These are phyloP conservation scores for Ogataea siamensis DNA, from an alignment of 805 yeast species.

Conservation along the genomic window DNA sequence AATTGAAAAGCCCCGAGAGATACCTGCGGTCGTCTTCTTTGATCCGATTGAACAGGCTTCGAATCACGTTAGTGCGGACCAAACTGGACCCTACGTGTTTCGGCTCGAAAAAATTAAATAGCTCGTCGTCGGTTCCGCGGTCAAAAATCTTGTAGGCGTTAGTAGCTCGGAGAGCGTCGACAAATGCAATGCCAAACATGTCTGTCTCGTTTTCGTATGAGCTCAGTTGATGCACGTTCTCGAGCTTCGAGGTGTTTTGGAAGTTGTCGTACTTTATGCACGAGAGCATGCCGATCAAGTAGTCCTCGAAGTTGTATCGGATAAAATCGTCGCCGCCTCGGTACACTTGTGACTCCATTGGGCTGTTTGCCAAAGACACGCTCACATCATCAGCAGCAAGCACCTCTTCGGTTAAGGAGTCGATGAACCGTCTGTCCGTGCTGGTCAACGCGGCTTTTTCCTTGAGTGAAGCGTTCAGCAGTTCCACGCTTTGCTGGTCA, in stretches of 20 bases:
- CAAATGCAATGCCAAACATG: constrained; percentile 37
- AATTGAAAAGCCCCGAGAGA: constrained; percentile 7
- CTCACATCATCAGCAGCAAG: constrained; percentile 20
- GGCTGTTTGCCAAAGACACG: constrained; percentile 38
- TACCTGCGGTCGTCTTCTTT: constrained; percentile 8
- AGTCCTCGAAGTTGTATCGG: constrained; percentile 86
- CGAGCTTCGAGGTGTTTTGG: constrained; percentile 35
- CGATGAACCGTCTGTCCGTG: constrained; percentile 76
- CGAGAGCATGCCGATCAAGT: constrained; percentile 71
- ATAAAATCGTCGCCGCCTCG: constrained; percentile 85
- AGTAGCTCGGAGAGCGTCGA: constrained; percentile 52
- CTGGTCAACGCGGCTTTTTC: constrained; percentile 46
- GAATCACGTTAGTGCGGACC: constrained; percentile 9
- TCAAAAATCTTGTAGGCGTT: constrained; percentile 55
- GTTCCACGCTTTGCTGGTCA: constrained; percentile 44
- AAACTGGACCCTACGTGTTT: constrained; percentile 26
- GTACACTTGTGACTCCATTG: constrained; percentile 41
- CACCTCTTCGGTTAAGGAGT: constrained; percentile 52
- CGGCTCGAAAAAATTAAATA: constrained; percentile 46
- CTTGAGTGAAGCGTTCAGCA: constrained; percentile 43
- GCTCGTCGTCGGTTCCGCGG: constrained; percentile 60
- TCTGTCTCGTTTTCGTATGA: constrained; percentile 25
- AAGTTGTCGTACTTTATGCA: constrained; percentile 69
- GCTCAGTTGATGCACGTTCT: constrained; percentile 22
- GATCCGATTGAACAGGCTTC: constrained; percentile 14